Conservation (phyloP, 768 basidiomycete genomes). For the Suillus spraguei region DNA sequence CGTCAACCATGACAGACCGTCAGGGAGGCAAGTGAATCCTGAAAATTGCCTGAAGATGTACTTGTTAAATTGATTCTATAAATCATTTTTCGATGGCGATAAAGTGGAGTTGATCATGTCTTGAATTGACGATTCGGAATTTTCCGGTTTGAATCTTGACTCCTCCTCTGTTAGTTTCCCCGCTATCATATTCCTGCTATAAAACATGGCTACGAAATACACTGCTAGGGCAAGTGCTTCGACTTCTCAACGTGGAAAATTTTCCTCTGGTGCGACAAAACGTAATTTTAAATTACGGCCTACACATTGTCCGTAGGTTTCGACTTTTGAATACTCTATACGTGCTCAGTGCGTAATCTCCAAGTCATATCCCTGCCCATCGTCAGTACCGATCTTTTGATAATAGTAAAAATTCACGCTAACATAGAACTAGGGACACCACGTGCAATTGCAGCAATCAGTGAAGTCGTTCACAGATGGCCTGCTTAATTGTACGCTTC, state of each 20-base stretch:
- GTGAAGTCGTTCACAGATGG: constrained; percentile 40
- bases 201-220: constrained; percentile 3
- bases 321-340: neutral
- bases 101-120: neutral
- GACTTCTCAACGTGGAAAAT: neutral
- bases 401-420: constrained; percentile 14
- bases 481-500: constrained; percentile 23
- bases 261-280: constrained; percentile 6
- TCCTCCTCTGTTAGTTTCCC: neutral
- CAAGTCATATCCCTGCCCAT: constrained; percentile 35
- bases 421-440: constrained; percentile 38
- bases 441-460: constrained; percentile 37
- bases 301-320: constrained; percentile 29
- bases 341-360: neutral
- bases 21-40: neutral
- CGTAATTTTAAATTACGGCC: constrained; percentile 16
- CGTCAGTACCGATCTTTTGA: constrained; percentile 33
- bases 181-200: neutral
- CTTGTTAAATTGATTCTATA: neutral
- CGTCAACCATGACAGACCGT: neutral
- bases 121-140: neutral
- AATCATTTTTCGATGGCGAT: neutral
- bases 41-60: too few species aligned
- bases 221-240: neutral
- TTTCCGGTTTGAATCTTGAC: neutral